phyloP scores from a whole-genome alignment of 768 basidiomycete species.

The Suillus bovinus region DNA sequence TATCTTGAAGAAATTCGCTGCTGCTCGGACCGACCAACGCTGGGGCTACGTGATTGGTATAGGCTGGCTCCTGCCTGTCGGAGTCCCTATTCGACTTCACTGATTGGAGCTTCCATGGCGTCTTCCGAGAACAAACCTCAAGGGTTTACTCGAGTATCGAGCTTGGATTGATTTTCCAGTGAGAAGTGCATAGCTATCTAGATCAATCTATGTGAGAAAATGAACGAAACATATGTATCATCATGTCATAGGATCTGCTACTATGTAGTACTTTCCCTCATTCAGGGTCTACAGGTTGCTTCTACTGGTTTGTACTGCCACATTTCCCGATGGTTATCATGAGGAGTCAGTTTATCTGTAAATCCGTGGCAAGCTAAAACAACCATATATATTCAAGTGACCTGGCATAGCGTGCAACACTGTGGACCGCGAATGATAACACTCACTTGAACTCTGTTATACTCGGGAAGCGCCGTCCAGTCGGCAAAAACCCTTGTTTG shows the following conservation, averaged over 20 bases:
- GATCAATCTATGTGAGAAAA: too few species aligned
- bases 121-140: neutral
- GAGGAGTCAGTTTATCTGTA: neutral
- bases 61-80: neutral
- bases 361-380: neutral
- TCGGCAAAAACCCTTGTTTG: neutral
- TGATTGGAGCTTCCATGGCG: neutral
- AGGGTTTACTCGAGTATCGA: neutral
- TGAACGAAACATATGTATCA: neutral
- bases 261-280: neutral
- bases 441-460: neutral
- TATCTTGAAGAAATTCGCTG: neutral
- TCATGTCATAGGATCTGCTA: neutral
- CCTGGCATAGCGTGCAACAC: neutral
- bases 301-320: neutral
- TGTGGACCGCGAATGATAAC: neutral
- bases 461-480: neutral
- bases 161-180: neutral
- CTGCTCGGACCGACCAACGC: neutral
- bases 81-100: neutral
- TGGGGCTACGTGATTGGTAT: neutral
- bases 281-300: neutral
- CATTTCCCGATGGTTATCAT: neutral
- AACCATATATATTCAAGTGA: neutral
- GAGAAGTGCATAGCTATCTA: too few species aligned